Base-by-base conservation (phyloP, 2,329 filamentous ascomycete species). In the Allantophomopsis lycopodina region DNA sequence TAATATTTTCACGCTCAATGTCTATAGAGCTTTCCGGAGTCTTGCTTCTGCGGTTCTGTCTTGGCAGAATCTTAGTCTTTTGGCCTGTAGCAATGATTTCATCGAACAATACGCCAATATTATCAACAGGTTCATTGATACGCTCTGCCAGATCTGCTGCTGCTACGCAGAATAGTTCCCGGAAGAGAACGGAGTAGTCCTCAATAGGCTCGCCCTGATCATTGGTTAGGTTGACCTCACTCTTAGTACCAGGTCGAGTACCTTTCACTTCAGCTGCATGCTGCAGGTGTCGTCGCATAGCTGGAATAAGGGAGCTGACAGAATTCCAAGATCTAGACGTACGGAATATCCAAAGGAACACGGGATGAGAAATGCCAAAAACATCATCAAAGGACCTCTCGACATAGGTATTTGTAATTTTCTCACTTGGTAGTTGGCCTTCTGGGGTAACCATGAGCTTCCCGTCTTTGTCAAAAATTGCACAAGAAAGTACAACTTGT, bases 341-440 rank as follows among this genome's bases (percentile, higher is more conserved):
- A 41, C 83, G 74, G 54, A 83, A 93, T 51, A 91, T 79, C 87
- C 87, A 94, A 37, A 87, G 76, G 58, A 91, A 94, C 2, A 88
- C 75, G 0, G 83, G 75, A 53, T 94, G 85, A 0, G 75, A 73
- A 17, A 77, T 76, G 41, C 76, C 77, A 51, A 94, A 88, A 12
- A 79, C 73, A 44, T 93, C 84, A 43, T 79, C 75, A 39, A 79
- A 73, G 20, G 74, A 76, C 55, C 69, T 73, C 55, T 82, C 78
- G 32, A 84, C 60, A 55, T 85, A 86, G 12, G 78, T 78, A 55
- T 80, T 79, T 1, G 85, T 91, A 44, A 94, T 83, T 48, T 87
- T 84, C 43, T 79, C 72, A 34, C 69, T 79, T 4, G 82, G 83
- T 10, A 86, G 57, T 14, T 78, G 61, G 7, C 83, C 83, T 45